Percentiles rank a stretch among this genome's conserved stretches.
Conservation (phyloP, 2,329 filamentous ascomycete species). For the Fusarium nodosum region DNA sequence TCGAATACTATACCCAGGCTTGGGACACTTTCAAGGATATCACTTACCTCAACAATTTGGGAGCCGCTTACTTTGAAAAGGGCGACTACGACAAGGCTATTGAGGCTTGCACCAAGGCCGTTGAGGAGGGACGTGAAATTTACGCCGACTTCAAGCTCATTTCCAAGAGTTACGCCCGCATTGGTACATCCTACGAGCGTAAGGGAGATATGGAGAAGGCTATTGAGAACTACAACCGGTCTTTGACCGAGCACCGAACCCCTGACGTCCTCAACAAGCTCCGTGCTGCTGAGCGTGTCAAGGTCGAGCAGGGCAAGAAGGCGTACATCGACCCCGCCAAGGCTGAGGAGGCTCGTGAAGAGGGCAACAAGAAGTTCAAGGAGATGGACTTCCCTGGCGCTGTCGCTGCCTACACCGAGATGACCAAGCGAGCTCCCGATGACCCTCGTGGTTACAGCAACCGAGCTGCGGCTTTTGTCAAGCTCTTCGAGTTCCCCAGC, state of each 20-base stretch:
- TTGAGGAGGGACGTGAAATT: slow-evolving; percentile 89
- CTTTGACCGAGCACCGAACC: slow-evolving; percentile 95
- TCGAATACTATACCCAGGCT: slow-evolving; percentile 92
- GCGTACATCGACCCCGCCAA: slow-evolving; percentile 92
- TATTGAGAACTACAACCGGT: slow-evolving; percentile 91
- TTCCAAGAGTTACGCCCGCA: slow-evolving; percentile 97
- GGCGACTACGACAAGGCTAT: slow-evolving; percentile 91
- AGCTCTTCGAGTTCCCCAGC: slow-evolving; percentile 94
- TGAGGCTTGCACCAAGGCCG: slow-evolving; percentile 86
- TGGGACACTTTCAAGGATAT: slow-evolving; percentile 98
- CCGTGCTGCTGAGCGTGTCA: slow-evolving; percentile 87
- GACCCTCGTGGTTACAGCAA: slow-evolving; percentile 97
- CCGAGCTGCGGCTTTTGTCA: slow-evolving; percentile 95
- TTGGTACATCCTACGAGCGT: slow-evolving; percentile 95
- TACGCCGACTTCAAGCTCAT: slow-evolving; percentile 98
- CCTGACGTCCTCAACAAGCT: slow-evolving; percentile 95
- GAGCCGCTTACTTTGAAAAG: slow-evolving; percentile 95
- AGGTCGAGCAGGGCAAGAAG: slow-evolving; percentile 79
- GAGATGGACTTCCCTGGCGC: slow-evolving; percentile 94
- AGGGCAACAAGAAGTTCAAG: slow-evolving; percentile 98
- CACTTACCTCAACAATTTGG: slow-evolving; percentile 96
- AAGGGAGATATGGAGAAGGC: slow-evolving; percentile 82
- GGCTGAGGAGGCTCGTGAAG: slow-evolving; percentile 94
- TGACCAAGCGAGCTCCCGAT: slow-evolving; percentile 94
- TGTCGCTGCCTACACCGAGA: slow-evolving; percentile 93